These are phyloP conservation scores for Fusarium humuli DNA, from an alignment of 2,329 filamentous ascomycete species.

Conservation along the genomic window DNA sequence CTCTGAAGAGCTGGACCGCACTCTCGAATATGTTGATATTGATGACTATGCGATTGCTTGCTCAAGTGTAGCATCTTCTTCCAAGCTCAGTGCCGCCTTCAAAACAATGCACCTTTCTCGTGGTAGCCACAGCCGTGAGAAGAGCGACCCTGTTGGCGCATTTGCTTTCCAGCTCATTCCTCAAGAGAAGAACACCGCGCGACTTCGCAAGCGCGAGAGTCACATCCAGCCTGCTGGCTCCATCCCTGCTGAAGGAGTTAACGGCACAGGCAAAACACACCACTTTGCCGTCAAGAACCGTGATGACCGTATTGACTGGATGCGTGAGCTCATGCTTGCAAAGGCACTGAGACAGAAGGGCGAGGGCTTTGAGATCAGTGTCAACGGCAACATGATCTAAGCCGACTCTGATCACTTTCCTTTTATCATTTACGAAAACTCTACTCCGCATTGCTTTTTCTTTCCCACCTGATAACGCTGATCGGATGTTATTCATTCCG, in stretches of 20 bases:
- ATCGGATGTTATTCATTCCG: slow-evolving; percentile 1
- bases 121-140: slow-evolving; percentile 60
- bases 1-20: slow-evolving; percentile 61
- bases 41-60: slow-evolving; percentile 91
- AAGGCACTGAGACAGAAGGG: slow-evolving; percentile 88
- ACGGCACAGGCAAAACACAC: slow-evolving; percentile 83
- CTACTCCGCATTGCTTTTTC: slow-evolving; percentile 18
- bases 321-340: slow-evolving; percentile 91
- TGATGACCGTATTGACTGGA: slow-evolving; percentile 97
- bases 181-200: slow-evolving; percentile 67
- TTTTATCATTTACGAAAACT: slow-evolving; percentile 14
- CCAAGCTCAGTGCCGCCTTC: slow-evolving; percentile 88
- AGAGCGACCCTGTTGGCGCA: slow-evolving; percentile 70
- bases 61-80: slow-evolving; percentile 77
- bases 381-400: slow-evolving; percentile 82
- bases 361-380: slow-evolving; percentile 83
- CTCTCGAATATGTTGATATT: slow-evolving; percentile 84
- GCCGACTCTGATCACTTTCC: background rate
- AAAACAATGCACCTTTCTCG: slow-evolving; percentile 78
- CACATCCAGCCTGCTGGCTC: slow-evolving; percentile 51
- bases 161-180: slow-evolving; percentile 91
- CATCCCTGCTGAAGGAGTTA: slow-evolving; percentile 59
- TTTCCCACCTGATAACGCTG: slow-evolving; percentile 5
- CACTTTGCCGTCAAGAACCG: slow-evolving; percentile 91
- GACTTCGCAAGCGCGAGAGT: slow-evolving; percentile 67